phyloP scores from a whole-genome alignment of 768 basidiomycete genomes.

The Asterophora lycoperdoides region DNA sequence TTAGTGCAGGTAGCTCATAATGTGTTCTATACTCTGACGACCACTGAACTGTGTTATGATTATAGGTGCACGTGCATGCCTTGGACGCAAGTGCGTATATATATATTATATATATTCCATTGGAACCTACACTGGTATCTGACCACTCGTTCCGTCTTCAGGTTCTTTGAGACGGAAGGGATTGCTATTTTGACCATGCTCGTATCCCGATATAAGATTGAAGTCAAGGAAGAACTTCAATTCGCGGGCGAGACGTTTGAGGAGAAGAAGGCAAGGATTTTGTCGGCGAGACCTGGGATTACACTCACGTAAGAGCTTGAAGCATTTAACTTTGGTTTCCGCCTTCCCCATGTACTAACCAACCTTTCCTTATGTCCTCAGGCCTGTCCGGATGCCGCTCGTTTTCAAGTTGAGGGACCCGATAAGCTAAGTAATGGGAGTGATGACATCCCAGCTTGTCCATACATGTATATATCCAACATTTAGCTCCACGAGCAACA shows the following conservation, averaged over 20 bases:
- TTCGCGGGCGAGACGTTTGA: conserved; percentile 45
- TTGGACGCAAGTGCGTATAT: conserved; percentile 38
- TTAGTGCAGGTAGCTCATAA: conserved; percentile 37
- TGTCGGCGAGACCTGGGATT: conserved; percentile 31
- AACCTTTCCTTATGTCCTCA: conserved; percentile 5
- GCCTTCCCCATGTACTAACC: too few relatives aligned
- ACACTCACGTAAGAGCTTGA: conserved; percentile 39
- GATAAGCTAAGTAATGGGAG: not conserved
- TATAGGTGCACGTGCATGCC: conserved; percentile 39
- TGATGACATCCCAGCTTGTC: not conserved
- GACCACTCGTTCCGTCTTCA: conserved; percentile 12
- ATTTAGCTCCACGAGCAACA: not conserved
- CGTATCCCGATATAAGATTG: conserved; percentile 41
- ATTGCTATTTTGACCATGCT: conserved; percentile 49
- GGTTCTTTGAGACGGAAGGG: conserved; percentile 51
- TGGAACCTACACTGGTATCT: not conserved
- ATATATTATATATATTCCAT: not conserved
- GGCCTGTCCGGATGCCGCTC: conserved; percentile 29
- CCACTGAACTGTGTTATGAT: not conserved
- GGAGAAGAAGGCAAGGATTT: conserved; percentile 38
- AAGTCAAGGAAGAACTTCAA: conserved; percentile 46
- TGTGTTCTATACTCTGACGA: not conserved
- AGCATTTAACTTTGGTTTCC: too few relatives aligned
- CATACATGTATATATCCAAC: not conserved
- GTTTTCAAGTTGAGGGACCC: conserved; percentile 28